Evolutionary conservation across 179 eudicot genomes (phyloP), one percentile per base, ranked within the genome.

Genomic region (Spergularia azorica): DNA sequence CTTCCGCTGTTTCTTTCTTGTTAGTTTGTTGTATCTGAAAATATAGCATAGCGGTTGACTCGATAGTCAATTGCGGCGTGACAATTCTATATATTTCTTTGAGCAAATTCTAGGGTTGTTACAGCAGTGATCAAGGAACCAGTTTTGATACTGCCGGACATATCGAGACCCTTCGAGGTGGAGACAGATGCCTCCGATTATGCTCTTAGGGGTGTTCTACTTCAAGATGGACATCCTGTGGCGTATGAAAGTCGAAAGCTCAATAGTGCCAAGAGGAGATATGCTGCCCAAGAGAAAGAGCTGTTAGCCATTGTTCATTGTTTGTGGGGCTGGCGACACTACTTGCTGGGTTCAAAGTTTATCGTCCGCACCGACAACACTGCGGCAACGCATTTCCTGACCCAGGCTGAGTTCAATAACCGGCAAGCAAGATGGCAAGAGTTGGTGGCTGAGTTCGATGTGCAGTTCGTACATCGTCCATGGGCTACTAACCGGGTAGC

Each of bases 371-470:
- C 60, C 0, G 50, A 74, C 48, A 74, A 74, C 60, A 73, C 69
- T 0, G 2, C 69, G 1, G 21, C 59, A 0, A 46, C 59, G 0
- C 60, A 62, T 60, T 74, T 62, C 10, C 3, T 62, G 3, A 74
- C 58, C 5, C 63, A 74, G 3, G 21, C 20, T 4, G 63, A 52
- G 12, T 1, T 74, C 8, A 74, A 9, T 1, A 9, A 26, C 5
- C 52, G 38, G 55, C 71, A 64, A 50, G 71, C 62, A 16, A 43
- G 51, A 15, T 63, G 71, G 51, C 63, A 51, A 63, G 62, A 74
- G 3, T 74, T 54, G 9, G 17, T 58, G 20, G 63, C 69, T 0
- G 67, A 67, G 11, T 79, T 57, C 1, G 48, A 67, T 48, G 63
- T 41, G 32, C 69, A 32, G 13, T 41, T 73, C 16, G 3, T 3